Evolutionary conservation across 1,284 basidiomycete species (phyloP).

Genomic region (Fomitopsis schrenkii): DNA sequence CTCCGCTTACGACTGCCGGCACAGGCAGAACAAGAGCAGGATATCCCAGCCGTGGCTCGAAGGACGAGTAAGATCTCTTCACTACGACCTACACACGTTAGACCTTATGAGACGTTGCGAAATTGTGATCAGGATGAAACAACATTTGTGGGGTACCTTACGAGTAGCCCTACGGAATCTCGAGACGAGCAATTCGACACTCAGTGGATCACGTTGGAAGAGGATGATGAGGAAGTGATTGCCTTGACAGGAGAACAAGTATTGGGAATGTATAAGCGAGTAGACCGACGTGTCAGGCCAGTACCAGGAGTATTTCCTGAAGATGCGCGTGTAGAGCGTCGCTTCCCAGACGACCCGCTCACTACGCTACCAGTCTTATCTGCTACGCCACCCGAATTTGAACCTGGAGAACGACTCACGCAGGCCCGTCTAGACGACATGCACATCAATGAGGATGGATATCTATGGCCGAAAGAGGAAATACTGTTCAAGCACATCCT

Average conservation of each 20-base stretch:
- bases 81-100: no score
- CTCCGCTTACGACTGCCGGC: no score
- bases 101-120: no score
- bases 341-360: conserved; percentile 18
- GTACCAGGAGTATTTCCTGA: conserved; percentile 21
- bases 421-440: conserved; percentile 14
- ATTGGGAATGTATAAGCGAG: conserved; percentile 17
- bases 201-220: background rate
- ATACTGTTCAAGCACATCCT: conserved; percentile 18
- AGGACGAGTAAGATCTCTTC: no score
- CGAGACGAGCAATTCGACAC: no score
- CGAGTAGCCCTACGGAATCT: no score
- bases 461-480: conserved; percentile 28
- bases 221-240: background rate
- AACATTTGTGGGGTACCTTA: no score
- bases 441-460: conserved; percentile 21
- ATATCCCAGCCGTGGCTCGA: no score
- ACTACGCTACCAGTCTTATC: conserved; percentile 9
- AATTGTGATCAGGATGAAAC: no score
- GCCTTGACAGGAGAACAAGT: background rate
- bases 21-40: no score
- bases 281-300: conserved; percentile 21
- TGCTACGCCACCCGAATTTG: conserved; percentile 14
- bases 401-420: conserved; percentile 11
- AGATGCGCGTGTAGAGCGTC: conserved; percentile 11